phyloP scores from a whole-genome alignment of 768 basidiomycete species.

The Termitomyces sp. region DNA sequence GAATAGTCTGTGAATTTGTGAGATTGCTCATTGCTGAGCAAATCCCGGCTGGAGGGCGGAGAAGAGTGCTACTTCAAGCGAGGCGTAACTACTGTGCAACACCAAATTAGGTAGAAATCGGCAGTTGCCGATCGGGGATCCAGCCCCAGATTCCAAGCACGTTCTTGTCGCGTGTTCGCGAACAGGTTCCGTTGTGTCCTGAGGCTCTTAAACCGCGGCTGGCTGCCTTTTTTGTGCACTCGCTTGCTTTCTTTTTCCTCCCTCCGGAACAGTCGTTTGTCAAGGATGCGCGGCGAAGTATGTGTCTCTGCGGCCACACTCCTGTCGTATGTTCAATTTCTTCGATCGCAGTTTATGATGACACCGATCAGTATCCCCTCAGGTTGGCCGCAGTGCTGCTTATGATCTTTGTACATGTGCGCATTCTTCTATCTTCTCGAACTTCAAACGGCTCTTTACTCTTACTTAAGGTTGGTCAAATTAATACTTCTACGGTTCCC shows the following conservation, averaged over 20 bases:
- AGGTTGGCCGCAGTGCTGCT: constrained; percentile 50
- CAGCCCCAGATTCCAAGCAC: constrained; percentile 15
- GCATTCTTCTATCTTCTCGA: constrained; percentile 19
- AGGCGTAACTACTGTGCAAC: not conserved
- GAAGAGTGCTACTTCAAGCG: not conserved
- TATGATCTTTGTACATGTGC: constrained; percentile 78
- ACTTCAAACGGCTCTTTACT: constrained; percentile 19
- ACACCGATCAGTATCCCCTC: constrained; percentile 14
- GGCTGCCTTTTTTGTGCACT: constrained; percentile 13
- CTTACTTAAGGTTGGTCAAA: constrained; percentile 67
- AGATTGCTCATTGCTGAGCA: constrained; percentile 18
- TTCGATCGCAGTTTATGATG: constrained; percentile 11
- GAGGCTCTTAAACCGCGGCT: constrained; percentile 15
- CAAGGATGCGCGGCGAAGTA: constrained; percentile 64
- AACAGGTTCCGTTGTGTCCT: constrained; percentile 6
- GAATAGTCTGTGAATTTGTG: constrained; percentile 18
- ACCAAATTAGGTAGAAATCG: not conserved
- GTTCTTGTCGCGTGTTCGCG: constrained; percentile 24
- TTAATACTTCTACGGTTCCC: constrained; percentile 69
- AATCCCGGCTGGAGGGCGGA: constrained; percentile 1
- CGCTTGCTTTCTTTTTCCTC: constrained; percentile 15
- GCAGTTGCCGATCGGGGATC: constrained; percentile 12
- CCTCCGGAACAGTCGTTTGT: constrained; percentile 15
- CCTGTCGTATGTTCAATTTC: constrained; percentile 51
- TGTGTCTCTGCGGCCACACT: constrained; percentile 69